Conservation (phyloP, 2,329 filamentous ascomycete species). For the Exophiala mesophila region DNA sequence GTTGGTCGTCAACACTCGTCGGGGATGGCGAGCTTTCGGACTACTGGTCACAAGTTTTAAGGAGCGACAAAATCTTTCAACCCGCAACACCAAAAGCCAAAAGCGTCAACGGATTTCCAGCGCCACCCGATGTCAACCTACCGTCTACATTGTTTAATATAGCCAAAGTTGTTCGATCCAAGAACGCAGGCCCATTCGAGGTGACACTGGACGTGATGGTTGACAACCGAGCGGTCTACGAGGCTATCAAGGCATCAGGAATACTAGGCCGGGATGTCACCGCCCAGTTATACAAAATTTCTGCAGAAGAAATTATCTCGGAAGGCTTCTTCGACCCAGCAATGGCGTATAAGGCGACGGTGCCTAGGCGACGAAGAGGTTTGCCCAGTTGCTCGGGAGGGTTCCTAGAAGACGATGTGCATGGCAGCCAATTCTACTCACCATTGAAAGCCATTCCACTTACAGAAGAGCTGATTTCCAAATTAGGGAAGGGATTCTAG, state of each 20-base stretch:
- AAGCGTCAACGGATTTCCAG: neutral
- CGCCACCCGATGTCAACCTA: neutral
- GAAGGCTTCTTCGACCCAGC: constrained; percentile 43
- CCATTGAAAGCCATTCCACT: constrained; percentile 30
- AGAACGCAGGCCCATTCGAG: constrained; percentile 50
- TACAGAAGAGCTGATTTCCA: neutral
- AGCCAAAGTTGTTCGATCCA: constrained; percentile 43
- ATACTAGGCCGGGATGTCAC: constrained; percentile 32
- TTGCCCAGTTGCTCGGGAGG: constrained; percentile 25
- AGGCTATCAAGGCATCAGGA: constrained; percentile 33
- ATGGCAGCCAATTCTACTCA: constrained; percentile 38
- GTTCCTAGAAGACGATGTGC: constrained; percentile 36
- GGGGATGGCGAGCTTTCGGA: constrained; percentile 5
- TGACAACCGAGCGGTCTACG: constrained; percentile 31
- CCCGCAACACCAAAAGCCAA: neutral
- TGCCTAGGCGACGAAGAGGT: constrained; percentile 33
- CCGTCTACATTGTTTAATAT: constrained; percentile 32
- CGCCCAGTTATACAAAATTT: constrained; percentile 27
- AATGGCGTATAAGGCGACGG: constrained; percentile 44
- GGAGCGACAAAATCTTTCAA: neutral
- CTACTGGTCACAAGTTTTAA: neutral
- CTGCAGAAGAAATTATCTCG: constrained; percentile 29
- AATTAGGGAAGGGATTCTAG: too few species aligned
- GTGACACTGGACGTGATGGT: constrained; percentile 52
- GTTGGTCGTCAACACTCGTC: neutral